These are phyloP conservation scores for Mycena polygramma DNA, from an alignment of 768 basidiomycete species.

Conservation along the genomic window DNA sequence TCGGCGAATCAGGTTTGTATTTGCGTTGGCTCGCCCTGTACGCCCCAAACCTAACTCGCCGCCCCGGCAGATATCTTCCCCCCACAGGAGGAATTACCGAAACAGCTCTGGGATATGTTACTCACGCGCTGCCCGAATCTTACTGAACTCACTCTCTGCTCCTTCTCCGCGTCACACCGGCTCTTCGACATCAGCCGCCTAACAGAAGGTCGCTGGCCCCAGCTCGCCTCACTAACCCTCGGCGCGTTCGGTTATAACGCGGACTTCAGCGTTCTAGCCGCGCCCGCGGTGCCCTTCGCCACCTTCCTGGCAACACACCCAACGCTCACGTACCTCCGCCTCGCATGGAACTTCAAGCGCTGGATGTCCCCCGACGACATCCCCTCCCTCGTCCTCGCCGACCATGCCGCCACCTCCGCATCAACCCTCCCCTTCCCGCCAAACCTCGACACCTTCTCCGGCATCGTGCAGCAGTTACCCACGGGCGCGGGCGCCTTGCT, in stretches of 20 bases:
- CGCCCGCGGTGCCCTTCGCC: constrained; percentile 42
- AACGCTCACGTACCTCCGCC: constrained; percentile 56
- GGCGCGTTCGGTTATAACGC: constrained; percentile 64
- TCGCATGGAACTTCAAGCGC: constrained; percentile 64
- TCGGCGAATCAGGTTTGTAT: constrained; percentile 51
- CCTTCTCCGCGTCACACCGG: constrained; percentile 62
- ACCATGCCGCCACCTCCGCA: constrained; percentile 43
- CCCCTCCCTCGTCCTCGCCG: constrained; percentile 30
- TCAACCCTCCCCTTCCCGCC: constrained; percentile 44
- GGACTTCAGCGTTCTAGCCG: constrained; percentile 57
- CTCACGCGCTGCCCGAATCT: constrained; percentile 59
- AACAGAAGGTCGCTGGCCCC: constrained; percentile 55
- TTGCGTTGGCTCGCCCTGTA: constrained; percentile 2
- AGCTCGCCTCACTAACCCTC: constrained; percentile 58
- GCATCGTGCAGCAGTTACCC: constrained; percentile 62
- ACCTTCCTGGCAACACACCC: constrained; percentile 56
- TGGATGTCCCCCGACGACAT: constrained; percentile 60
- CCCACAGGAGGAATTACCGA: constrained; percentile 53
- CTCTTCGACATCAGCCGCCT: constrained; percentile 58
- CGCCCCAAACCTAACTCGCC: constrained; percentile 10
- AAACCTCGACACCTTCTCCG: constrained; percentile 57
- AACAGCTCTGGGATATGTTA: constrained; percentile 63
- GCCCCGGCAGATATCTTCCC: constrained; percentile 52
- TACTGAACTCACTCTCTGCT: constrained; percentile 63
- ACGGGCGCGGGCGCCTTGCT: constrained; percentile 39